Evolutionary conservation across 768 basidiomycete genomes (phyloP).

Genomic region (Mycena galopus): DNA sequence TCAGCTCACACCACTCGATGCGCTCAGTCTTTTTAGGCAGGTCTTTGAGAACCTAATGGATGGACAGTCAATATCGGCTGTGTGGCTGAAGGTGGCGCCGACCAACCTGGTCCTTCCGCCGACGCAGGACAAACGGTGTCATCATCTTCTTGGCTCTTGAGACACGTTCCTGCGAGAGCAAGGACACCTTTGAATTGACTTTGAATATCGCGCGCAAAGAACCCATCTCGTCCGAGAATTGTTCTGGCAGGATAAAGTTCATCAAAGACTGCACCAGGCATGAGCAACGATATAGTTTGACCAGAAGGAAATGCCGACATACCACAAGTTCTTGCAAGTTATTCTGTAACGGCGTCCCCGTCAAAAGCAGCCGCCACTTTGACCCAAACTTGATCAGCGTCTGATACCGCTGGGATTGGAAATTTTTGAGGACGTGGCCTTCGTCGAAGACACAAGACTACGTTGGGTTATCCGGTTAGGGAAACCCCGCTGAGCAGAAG

Average conservation of each 20-base stretch:
- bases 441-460: conserved; percentile 97
- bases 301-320: conserved; percentile 47
- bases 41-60: conserved; percentile 84
- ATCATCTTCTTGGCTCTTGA: conserved; percentile 99
- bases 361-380: conserved; percentile 91
- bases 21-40: conserved; percentile 93
- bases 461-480: conserved; percentile 5
- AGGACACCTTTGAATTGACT: conserved; percentile 87
- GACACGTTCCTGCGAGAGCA: conserved; percentile 93
- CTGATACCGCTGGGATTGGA: conserved; percentile 96
- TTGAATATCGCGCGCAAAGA: conserved; percentile 96
- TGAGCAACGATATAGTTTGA: not conserved
- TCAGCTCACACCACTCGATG: conserved; percentile 97
- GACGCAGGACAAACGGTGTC: conserved; percentile 97
- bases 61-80: conserved; percentile 5
- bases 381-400: conserved; percentile 88
- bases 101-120: conserved; percentile 91
- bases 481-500: not conserved
- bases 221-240: conserved; percentile 83
- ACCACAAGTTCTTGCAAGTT: conserved; percentile 92
- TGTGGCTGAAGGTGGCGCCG: not conserved
- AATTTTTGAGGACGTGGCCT: conserved; percentile 97
- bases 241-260: conserved; percentile 96
- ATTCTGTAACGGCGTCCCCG: conserved; percentile 95
- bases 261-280: conserved; percentile 81